These are phyloP conservation scores for Protomyces lactucae-debilis DNA, from an alignment of 1,139 yeast genomes.

Conservation along the genomic window DNA sequence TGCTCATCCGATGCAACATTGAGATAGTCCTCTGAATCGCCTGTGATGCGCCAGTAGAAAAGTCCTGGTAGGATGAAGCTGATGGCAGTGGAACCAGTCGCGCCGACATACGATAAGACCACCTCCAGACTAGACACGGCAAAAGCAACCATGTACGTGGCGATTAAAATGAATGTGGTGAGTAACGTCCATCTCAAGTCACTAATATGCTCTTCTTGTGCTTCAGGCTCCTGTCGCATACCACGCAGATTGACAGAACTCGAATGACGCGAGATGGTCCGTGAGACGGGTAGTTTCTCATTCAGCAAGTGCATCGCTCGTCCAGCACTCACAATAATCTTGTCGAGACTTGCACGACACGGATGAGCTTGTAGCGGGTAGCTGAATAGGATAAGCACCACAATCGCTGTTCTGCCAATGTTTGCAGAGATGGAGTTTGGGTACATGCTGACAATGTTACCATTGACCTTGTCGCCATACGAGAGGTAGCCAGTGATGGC, in stretches of 20 bases:
- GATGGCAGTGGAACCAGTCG: slow-evolving; percentile 91
- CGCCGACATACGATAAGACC: slow-evolving; percentile 87
- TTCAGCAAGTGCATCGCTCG: slow-evolving; percentile 39
- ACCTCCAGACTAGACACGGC: slow-evolving; percentile 73
- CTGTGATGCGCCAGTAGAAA: slow-evolving; percentile 54
- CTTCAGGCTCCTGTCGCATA: neutral
- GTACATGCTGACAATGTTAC: slow-evolving; percentile 69
- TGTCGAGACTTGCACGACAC: slow-evolving; percentile 71
- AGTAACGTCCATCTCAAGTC: slow-evolving; percentile 51
- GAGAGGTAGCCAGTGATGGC: slow-evolving; percentile 82
- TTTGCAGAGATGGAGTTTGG: slow-evolving; percentile 46
- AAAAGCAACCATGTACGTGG: slow-evolving; percentile 69
- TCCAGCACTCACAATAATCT: slow-evolving; percentile 53
- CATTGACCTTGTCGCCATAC: slow-evolving; percentile 71
- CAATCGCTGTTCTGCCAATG: slow-evolving; percentile 70
- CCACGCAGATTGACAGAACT: slow-evolving; percentile 17
- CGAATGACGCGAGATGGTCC: slow-evolving; percentile 19
- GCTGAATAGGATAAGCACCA: slow-evolving; percentile 75
- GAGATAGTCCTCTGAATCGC: slow-evolving; percentile 5
- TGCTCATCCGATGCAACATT: slow-evolving; percentile 9
- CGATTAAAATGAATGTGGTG: slow-evolving; percentile 57
- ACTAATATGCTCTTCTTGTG: slow-evolving; percentile 5
- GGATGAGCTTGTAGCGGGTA: slow-evolving; percentile 94
- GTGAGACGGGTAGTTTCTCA: neutral
- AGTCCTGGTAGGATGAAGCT: slow-evolving; percentile 90